Conservation (phyloP, 768 basidiomycete genomes). For the Auricularia auricula-judae region DNA sequence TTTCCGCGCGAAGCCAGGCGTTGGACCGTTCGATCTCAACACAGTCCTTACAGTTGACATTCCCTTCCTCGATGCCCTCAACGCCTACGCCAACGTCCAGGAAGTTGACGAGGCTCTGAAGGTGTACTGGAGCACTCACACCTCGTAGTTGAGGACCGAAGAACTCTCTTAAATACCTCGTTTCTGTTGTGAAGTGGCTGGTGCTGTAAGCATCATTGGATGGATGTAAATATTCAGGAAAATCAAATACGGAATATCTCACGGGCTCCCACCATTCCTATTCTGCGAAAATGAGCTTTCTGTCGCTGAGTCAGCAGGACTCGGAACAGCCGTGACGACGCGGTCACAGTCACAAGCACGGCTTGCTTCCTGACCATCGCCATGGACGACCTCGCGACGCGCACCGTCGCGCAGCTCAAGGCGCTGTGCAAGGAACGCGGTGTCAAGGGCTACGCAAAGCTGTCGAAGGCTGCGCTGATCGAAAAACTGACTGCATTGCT, state of each 20-base stretch:
- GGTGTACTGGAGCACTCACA: not conserved
- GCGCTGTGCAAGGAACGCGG: constrained; percentile 53
- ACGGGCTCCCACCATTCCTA: too few relatives aligned
- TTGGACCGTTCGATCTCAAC: not conserved
- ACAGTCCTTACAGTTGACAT: not conserved
- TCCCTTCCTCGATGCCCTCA: not conserved
- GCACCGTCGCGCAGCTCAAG: constrained; percentile 38
- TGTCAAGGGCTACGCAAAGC: constrained; percentile 57
- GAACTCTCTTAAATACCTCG: too few relatives aligned
- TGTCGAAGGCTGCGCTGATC: constrained; percentile 46
- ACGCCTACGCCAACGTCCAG: not conserved
- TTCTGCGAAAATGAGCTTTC: too few relatives aligned
- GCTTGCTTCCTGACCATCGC: too few relatives aligned
- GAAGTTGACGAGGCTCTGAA: not conserved
- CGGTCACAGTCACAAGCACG: too few relatives aligned
- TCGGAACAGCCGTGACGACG: too few relatives aligned
- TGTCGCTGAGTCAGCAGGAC: too few relatives aligned
- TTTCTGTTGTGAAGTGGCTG: too few relatives aligned
- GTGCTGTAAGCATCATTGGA: too few relatives aligned
- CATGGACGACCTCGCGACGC: too few relatives aligned
- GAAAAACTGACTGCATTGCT: constrained; percentile 26
- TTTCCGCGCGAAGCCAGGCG: not conserved
- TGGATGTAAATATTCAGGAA: too few relatives aligned
- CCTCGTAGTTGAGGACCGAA: not conserved
- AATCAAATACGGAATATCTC: too few relatives aligned